Base-by-base conservation (phyloP, 179 eudicot species). In the Beta lomatogona region DNA sequence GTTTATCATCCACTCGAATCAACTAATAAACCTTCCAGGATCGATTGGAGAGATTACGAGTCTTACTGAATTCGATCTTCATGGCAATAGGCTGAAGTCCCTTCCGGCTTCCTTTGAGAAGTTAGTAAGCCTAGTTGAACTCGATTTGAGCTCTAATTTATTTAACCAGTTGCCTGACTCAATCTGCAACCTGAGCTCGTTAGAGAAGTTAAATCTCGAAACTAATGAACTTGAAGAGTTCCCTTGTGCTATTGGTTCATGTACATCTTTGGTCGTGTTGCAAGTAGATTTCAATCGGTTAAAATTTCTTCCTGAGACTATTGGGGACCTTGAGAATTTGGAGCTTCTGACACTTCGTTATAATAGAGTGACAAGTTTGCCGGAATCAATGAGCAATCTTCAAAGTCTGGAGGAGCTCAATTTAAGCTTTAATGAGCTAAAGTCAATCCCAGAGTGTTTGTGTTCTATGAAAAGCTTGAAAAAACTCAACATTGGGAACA, bases 401-500 rank as follows among this genome's bases (percentile, higher is more conserved):
- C 73, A 44, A 22, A 77, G 77, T 64, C 78, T 93, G 59, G 88
- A 72, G 83, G 94, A 93, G 79, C 78, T 93, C 18, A 88, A 89
- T 79, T 83, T 84, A 73, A 89, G 97, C 83, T 93, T 93, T 82
- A 93, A 93, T 66, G 93, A 92, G 79, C 86, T 93, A 1, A 91
- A 90, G 81, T 80, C 86, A 48, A 77, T 93, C 75, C 94, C 95
- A 0, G 97, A 91, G 84, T 75, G 87, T 75, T 86, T 93, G 67
- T 92, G 94, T 77, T 83, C 83, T 60, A 87, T 86, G 7, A 61
- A 21, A 21, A 86, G 81, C 73, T 79, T 93, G 66, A 84, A 83
- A 57, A 89, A 85, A 76, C 64, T 93, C 75, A 90, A 92, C 22
- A 85, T 92, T 41, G 94, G 91, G 77, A 91, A 90, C 31, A 93